These are phyloP conservation scores for Coniochaeta sp. DNA, from an alignment of 2,329 filamentous ascomycete genomes.

Conservation along the genomic window DNA sequence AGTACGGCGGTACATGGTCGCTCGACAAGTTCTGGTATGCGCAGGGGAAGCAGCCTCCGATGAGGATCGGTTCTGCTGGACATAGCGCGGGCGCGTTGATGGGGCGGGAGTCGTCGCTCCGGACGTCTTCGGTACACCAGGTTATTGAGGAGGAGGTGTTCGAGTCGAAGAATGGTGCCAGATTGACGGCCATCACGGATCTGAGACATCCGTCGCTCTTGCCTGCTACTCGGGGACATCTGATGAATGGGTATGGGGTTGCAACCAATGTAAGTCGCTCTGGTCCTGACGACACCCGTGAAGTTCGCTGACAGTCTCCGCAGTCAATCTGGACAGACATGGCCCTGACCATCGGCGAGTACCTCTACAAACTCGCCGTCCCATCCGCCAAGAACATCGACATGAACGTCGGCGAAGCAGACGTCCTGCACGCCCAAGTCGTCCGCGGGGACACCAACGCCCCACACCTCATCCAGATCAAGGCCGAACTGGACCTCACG, in stretches of 20 bases:
- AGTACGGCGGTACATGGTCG: slow-evolving; percentile 53
- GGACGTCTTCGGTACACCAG: slow-evolving; percentile 27
- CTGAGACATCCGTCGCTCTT: slow-evolving; percentile 29
- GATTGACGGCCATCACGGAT: no score
- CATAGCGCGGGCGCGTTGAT: no score
- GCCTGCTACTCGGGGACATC: slow-evolving; percentile 31
- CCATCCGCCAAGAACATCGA: slow-evolving; percentile 33
- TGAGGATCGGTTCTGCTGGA: neutral
- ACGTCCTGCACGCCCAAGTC: no score
- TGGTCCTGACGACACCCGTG: no score
- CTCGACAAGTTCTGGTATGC: no score
- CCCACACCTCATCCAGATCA: slow-evolving; percentile 23
- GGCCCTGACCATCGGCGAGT: slow-evolving; percentile 55
- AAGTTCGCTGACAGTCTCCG: slow-evolving; percentile 6
- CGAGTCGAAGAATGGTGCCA: no score
- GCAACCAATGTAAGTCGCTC: slow-evolving; percentile 32
- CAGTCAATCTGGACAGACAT: slow-evolving; percentile 54
- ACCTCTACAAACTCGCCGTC: slow-evolving; percentile 47
- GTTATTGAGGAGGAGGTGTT: slow-evolving; percentile 30
- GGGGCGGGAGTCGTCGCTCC: slow-evolving; percentile 9
- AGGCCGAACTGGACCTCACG: slow-evolving; percentile 34
- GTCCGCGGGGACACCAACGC: slow-evolving; percentile 19
- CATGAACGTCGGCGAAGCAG: slow-evolving; percentile 26
- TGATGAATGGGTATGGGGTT: slow-evolving; percentile 33
- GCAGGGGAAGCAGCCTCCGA: slow-evolving; percentile 32